Evolutionary conservation across 2,329 filamentous ascomycete species (phyloP), one percentile per base, ranked within the genome.

Genomic region (Sordariomycetes sp.): DNA sequence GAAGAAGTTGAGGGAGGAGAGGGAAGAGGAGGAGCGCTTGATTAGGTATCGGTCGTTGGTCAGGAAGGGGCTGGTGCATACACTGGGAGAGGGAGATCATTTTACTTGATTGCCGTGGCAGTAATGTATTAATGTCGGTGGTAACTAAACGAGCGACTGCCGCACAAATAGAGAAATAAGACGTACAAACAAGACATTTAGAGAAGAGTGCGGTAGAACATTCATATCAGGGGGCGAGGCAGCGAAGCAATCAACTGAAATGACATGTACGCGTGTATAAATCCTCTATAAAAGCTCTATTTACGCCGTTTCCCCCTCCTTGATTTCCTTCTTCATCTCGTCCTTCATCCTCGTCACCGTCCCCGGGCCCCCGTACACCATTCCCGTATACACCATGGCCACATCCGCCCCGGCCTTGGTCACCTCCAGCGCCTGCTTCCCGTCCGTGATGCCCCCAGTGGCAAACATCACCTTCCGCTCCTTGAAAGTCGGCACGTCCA

Each of bases 371-470:
- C 82, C 81, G 61, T 88, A 87, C 1, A 83, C 79, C 66, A 86
- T 71, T 0, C 75, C 88, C 0, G 94, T 99, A 71, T 97, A 97
- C 57, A 96, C 79, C 84, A 96, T 94, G 2, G 90, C 91, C 16
- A 95, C 86, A 65, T 87, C 93, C 0, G 94, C 94, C 10, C 94
- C 94, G 0, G 92, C 91, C 64, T 95, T 89, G 54, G 97, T 77
- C 7, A 93, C 83, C 72, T 89, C 79, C 16, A 89, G 75, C 10
- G 90, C 95, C 73, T 97, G 87, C 62, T 87, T 80, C 4, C 94
- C 94, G 63, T 87, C 93, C 1, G 88, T 94, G 67, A 99, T 93
- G 20, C 94, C 94, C 1, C 94, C 94, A 0, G 90, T 94, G 0
- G 93, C 93, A 68, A 97, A 97, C 61, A 99, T 88, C 57, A 91